Evolutionary conservation across 2,329 filamentous ascomycete species (phyloP), one percentile per base, ranked within the genome.

Genomic region (Rachicladosporium sp.): DNA sequence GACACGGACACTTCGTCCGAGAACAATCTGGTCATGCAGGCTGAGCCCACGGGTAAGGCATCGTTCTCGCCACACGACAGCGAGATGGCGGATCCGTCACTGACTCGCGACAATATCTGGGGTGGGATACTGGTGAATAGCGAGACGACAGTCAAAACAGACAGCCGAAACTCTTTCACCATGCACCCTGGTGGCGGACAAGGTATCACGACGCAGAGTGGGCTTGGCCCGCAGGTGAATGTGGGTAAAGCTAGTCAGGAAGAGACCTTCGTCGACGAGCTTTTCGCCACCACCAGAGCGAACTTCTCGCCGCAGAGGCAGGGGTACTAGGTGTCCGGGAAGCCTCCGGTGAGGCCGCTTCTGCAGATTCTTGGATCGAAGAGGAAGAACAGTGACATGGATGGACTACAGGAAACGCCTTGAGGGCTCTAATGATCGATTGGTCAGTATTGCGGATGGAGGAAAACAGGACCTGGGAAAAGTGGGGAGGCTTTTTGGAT

Each of bases 211-310:
- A 19, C 15, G 15, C 15, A 19, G 15, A 19, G 15, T 19, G 15
- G 15, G 15, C 15, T 52, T 36, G 52, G 53, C 10, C 46, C 51
- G 31, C 48, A 48, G 21, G 52, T 54, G 2, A 52, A 50, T 10
- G 49, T 55, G n/a, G 40, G 45, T 29, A 51, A 49, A n/a, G 59
- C 58, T 10, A 55, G 54, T 40, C 64, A 67, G 43, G 58, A 64
- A 42, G 53, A 54, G 40, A 66, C 62, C 0, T 52, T 65, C 46
- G 63, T 60, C 3, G 65, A 68, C 35, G 48, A 51, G 42, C 48
- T 61, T 7, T 54, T 55, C 23, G 39, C 44, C 12, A 49, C 57
- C 10, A 55, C 57, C 13, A 52, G 49, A 29, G 45, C 50, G 35
- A 49, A 47, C 12, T 58, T 51, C 40, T 37, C 49, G 19, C 50